Base-by-base conservation (phyloP, 352 stramenopile species). In the Phytophthora hibernalis region DNA sequence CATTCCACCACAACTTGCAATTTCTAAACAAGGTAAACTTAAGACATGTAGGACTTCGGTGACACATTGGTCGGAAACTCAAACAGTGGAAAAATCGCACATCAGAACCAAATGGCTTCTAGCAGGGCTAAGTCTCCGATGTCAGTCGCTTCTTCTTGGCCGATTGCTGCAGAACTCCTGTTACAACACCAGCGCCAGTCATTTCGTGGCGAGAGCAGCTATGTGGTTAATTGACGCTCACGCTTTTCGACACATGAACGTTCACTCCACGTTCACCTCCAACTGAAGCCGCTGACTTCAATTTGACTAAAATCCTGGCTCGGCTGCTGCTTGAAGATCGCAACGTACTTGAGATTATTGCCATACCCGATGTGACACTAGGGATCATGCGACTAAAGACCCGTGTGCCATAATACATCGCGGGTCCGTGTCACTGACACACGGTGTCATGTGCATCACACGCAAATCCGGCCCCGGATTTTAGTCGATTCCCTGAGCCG, bases 241-340 rank as follows among this genome's bases (percentile, higher is more conserved):
- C 60, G 43, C 53, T 43, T 68, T 54, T 68, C 61, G 61, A 21
- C 13, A 5, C 12, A 24, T 16, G 51, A 62, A 62, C 42, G 42
- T 62, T 68, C 51, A 55, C 38, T 40, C 48, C 51, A 15, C 30
- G 56, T 64, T 63, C 56, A 56, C 6, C 5, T 18, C n/a, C 20
- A 62, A 47, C 43, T 21, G 15, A 42, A 61, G 42, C n/a, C n/a
- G n/a, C n/a, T 68, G 51, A 42, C 40, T 62, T 68, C 52, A 62
- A 31, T 4, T 7, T 18, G 24, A 50, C 33, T 40, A 40, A 40
- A 40, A 40, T 40, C 33, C 33, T 13, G 33, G 13, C 24, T 28
- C 24, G 24, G 24, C 24, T 28, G 26, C 11, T 40, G 33, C 15
- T 16, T 38, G 31, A n/a, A 12, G 5, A 31, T 3, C 4, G 26